These are phyloP conservation scores for Apiospora saccharicola DNA, from an alignment of 2,329 filamentous ascomycete species.

Conservation along the genomic window DNA sequence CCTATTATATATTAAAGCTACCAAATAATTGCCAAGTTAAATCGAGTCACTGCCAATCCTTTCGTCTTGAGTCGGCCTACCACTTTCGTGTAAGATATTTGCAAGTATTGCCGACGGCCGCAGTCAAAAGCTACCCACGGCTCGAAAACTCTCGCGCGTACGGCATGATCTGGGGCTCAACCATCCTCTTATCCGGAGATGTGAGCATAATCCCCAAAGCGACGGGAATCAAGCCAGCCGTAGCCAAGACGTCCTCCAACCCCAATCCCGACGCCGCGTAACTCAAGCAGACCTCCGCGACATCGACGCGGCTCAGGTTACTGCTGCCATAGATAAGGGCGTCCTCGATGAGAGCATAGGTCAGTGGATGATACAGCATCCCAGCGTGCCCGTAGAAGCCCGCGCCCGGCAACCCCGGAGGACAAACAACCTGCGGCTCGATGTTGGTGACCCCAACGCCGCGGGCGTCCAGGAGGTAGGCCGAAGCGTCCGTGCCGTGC, in stretches of 20 bases:
- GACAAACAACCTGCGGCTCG: slow-evolving; percentile 53
- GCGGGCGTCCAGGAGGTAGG: slow-evolving; percentile 48
- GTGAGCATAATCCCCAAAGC: slow-evolving; percentile 11
- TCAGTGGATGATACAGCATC: slow-evolving; percentile 26
- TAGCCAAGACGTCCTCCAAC: slow-evolving; percentile 24
- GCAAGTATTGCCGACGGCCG: not conserved
- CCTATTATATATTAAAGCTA: too few relatives aligned
- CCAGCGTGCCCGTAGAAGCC: slow-evolving; percentile 27
- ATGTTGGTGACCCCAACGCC: slow-evolving; percentile 54
- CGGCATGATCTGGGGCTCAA: slow-evolving; percentile 21
- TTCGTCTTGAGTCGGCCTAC: too few relatives aligned
- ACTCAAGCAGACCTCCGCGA: slow-evolving; percentile 11
- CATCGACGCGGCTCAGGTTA: slow-evolving; percentile 15
- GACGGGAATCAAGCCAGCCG: slow-evolving; percentile 23
- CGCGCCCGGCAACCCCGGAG: slow-evolving; percentile 22
- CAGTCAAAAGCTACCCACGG: not conserved
- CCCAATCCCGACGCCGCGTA: slow-evolving; percentile 23
- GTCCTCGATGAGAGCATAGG: slow-evolving; percentile 25
- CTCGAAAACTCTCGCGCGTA: not conserved
- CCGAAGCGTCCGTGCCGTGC: slow-evolving; percentile 53
- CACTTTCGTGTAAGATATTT: too few relatives aligned
- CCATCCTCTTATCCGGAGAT: slow-evolving; percentile 22
- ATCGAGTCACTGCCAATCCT: not conserved
- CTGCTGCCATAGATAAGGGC: slow-evolving; percentile 21
- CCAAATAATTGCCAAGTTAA: too few relatives aligned